Evolutionary conservation across 2,329 filamentous ascomycete genomes (phyloP), one percentile per base, ranked within the genome.

Genomic region (Paracoccidioides lutzii): DNA sequence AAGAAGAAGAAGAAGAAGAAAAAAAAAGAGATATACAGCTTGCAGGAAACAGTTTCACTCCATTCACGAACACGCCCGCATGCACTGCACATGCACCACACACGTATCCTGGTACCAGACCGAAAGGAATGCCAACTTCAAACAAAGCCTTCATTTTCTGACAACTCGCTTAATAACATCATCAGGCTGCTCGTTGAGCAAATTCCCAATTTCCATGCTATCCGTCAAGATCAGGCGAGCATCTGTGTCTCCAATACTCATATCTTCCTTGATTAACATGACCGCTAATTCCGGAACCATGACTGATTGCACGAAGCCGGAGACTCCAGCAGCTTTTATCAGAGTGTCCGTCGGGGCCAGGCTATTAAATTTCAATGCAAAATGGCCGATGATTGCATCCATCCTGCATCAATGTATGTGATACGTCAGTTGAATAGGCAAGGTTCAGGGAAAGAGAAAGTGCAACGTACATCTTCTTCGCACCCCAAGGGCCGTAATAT

Each of bases 401-500:
- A 74, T 58, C 68, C 74, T 76, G 59, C 45, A 51, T 48, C 56
- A 4, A 57, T 48, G 52, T 44, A 55, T 35, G 48, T 45, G 53
- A 54, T 42, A 41, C 50, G 48, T 12, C 40, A 30, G 33, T 30
- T 22, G 33, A 43, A 35, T 30, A 57, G 42, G 59, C 56, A 58
- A 45, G 50, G 49, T 54, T 40, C 54, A 55, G 55, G 57, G 55
- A 54, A 33, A 22, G 22, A 22, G 44, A 46, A 48, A 33, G 15
- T 37, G 43, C 22, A 22, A 55, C 83, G 46, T 82, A 86, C 78
- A 95, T 88, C 53, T 79, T 71, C 51, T 81, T 80, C 53, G 86
- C 76, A 1, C 90, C 90, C 22, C 83, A 80, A 2, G 84, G 79
- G 1, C 90, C 90, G 69, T 95, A 95, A 70, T 95, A 95, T 0